Conservation (phyloP, 2,329 filamentous ascomycete genomes). For the Fusarium pilosicola region DNA sequence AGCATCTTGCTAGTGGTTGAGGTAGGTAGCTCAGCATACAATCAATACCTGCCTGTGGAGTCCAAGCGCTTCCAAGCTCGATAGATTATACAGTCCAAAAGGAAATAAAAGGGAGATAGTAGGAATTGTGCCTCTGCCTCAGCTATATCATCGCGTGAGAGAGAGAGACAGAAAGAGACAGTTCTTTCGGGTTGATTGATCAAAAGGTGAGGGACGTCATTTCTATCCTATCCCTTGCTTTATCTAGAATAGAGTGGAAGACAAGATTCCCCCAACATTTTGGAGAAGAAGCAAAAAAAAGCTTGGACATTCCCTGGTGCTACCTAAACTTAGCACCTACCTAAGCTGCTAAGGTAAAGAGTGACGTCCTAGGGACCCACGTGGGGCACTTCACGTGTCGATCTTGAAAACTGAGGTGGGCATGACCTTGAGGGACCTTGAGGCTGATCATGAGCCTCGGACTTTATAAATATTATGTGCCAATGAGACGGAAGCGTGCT, state of each 20-base stretch:
- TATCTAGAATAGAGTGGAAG: not conserved
- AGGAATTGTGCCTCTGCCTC: conserved; percentile 5
- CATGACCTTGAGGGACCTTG: conserved; percentile 13
- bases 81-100: not conserved
- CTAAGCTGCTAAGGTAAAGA: not conserved
- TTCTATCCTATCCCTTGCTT: conserved; percentile 5
- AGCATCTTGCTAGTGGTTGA: conserved; percentile 26
- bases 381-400: conserved; percentile 26
- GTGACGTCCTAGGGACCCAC: conserved; percentile 34
- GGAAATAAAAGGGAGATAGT: not conserved
- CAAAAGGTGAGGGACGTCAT: conserved; percentile 27
- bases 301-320: conserved; percentile 15
- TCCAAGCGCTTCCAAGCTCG: not conserved
- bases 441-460: conserved; percentile 21
- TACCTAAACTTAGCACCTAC: too few species aligned
- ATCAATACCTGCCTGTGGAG: not conserved
- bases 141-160: conserved; percentile 28
- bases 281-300: conserved; percentile 35
- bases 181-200: not conserved
- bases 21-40: not conserved
- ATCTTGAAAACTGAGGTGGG: not conserved
- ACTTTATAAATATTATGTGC: not conserved
- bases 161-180: conserved; percentile 8
- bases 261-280: conserved; percentile 31
- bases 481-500: not conserved